Percentiles rank a stretch among this genome's conserved stretches.
phyloP scores from a whole-genome alignment of 768 basidiomycete genomes.

The Holtermannia corniformis region DNA sequence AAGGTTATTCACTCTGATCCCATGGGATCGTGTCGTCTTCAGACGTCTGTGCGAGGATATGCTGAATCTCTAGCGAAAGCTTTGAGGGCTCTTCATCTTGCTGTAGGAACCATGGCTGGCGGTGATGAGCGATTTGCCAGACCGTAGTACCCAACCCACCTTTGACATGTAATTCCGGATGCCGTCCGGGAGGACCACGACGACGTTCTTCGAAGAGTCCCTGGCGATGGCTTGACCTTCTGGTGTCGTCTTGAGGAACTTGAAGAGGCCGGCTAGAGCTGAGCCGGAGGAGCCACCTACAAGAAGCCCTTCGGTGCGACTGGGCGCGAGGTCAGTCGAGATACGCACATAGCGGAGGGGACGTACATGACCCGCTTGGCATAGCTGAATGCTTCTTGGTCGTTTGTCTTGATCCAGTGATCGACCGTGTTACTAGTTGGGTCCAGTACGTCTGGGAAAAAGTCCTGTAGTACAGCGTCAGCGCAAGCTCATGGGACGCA shows the following conservation, averaged over 20 bases:
- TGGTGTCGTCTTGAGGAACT: slow-evolving; percentile 60
- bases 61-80: neutral
- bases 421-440: slow-evolving; percentile 54
- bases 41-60: neutral
- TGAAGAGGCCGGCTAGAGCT: slow-evolving; percentile 63
- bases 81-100: neutral
- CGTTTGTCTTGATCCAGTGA: slow-evolving; percentile 65
- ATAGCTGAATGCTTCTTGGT: slow-evolving; percentile 68
- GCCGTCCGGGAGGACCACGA: slow-evolving; percentile 80
- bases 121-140: neutral
- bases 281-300: slow-evolving; percentile 92
- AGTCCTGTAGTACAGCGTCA: slow-evolving; percentile 48
- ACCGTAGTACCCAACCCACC: neutral
- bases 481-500: neutral
- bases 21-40: neutral
- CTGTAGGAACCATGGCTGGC: neutral
- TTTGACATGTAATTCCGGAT: slow-evolving; percentile 93
- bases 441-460: slow-evolving; percentile 75
- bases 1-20: neutral
- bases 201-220: slow-evolving; percentile 69
- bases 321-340: slow-evolving; percentile 1
- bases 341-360: neutral
- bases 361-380: slow-evolving; percentile 59
- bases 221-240: slow-evolving; percentile 55
- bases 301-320: slow-evolving; percentile 70